Percentiles rank a stretch among this genome's conserved stretches.
phyloP scores from a whole-genome alignment of 257 asterid species.

The Capsicum baccatum region DNA sequence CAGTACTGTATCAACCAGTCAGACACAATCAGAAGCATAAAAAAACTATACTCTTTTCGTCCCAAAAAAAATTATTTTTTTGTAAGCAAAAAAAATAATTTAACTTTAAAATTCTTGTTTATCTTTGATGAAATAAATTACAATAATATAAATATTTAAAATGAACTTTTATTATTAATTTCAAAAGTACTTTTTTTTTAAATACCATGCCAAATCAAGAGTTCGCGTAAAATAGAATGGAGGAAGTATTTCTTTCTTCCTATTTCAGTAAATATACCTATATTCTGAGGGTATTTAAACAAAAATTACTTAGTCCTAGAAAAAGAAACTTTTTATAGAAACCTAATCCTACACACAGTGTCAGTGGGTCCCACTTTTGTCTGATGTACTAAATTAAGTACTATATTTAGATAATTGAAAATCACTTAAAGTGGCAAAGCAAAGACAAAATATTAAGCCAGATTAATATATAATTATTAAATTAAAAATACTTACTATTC shows the following conservation, averaged over 20 bases:
- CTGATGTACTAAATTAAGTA: slow-evolving; percentile 29
- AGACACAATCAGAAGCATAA: slow-evolving; percentile 23
- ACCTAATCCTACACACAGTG: slow-evolving; percentile 40
- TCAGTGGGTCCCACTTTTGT: slow-evolving; percentile 52
- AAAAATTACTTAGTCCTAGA: slow-evolving; percentile 23
- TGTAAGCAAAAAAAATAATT: no score
- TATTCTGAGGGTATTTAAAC: slow-evolving; percentile 24
- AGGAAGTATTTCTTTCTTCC: not conserved
- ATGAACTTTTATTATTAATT: no score
- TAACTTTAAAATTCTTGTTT: no score
- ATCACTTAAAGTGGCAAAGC: slow-evolving; percentile 35
- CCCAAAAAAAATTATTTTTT: no score
- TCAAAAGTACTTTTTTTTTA: no score
- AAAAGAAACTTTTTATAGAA: not conserved
- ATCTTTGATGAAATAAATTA: no score
- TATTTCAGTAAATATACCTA: slow-evolving; percentile 36
- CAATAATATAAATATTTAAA: no score
- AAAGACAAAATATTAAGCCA: slow-evolving; percentile 21
- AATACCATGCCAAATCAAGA: no score
- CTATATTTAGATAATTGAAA: slow-evolving; percentile 15
- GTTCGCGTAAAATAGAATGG: no score
- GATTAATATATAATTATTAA: slow-evolving; percentile 29
- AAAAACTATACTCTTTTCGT: no score
- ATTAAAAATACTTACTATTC: not conserved
- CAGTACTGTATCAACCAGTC: slow-evolving; percentile 49